A percentile compares a stretch with the other conserved stretches of the same genome.
These are phyloP conservation scores for Acanthochlamys bracteata DNA, from an alignment of 106 monocot species.

Conservation along the genomic window DNA sequence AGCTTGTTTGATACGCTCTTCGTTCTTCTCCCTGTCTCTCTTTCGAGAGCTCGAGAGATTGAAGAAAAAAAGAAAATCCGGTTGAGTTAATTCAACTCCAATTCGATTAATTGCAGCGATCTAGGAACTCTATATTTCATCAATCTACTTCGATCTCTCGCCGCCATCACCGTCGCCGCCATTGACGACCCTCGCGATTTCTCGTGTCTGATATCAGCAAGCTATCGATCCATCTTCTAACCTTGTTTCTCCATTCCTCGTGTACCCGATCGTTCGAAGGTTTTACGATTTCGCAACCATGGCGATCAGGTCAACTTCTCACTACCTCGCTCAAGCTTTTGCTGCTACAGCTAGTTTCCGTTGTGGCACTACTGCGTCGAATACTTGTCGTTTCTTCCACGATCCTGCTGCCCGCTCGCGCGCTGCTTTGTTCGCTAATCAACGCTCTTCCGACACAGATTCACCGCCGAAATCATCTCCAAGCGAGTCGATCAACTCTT, in stretches of 20 bases:
- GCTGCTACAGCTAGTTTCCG: conserved; percentile 43
- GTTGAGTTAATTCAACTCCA: background rate
- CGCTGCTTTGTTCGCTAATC: conserved; percentile 18
- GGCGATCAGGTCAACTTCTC: conserved; percentile 70
- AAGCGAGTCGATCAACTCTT: background rate
- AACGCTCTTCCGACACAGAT: conserved; percentile 4
- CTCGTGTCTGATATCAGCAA: conserved; percentile 12
- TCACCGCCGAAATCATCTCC: background rate
- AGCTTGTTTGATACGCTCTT: background rate
- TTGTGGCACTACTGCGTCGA: conserved; percentile 10
- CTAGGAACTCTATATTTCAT: background rate
- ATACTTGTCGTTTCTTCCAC: conserved; percentile 25
- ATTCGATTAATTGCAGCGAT: background rate
- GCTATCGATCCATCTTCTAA: conserved; percentile 1
- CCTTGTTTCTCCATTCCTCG: background rate
- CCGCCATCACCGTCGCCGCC: background rate
- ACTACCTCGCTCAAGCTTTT: conserved; percentile 54
- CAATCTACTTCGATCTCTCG: background rate
- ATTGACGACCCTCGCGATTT: background rate
- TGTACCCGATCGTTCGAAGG: conserved; percentile 11
- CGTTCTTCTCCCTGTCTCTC: background rate
- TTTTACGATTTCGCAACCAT: conserved; percentile 25
- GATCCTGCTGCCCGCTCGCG: conserved; percentile 19
- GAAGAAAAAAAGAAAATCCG: background rate
- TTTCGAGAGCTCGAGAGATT: background rate